These are phyloP conservation scores for Sporothrix sp. DNA, from an alignment of 2,329 filamentous ascomycete genomes.

Conservation along the genomic window DNA sequence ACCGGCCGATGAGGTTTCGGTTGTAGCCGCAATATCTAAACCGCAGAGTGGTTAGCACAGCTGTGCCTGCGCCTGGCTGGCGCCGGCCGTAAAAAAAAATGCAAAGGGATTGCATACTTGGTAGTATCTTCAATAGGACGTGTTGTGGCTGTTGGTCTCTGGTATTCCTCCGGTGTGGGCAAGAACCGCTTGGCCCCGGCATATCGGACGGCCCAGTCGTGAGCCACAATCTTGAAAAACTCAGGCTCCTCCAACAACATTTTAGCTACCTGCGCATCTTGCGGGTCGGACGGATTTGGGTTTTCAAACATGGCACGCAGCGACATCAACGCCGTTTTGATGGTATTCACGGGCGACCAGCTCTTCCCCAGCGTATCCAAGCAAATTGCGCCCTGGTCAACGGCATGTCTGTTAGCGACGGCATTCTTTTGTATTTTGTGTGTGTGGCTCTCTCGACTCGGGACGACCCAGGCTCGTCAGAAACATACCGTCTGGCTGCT, in stretches of 20 bases:
- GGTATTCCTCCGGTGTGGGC: no score
- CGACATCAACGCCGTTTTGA: constrained; percentile 89
- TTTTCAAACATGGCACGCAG: constrained; percentile 86
- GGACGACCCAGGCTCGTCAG: no score
- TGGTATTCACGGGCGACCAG: constrained; percentile 94
- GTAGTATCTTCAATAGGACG: no score
- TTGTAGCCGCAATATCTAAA: constrained; percentile 74
- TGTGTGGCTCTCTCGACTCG: no score
- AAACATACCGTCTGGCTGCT: no score
- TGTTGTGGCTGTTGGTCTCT: no score
- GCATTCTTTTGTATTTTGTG: no score
- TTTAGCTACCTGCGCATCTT: constrained; percentile 88
- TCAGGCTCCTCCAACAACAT: constrained; percentile 77
- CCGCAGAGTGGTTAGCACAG: constrained; percentile 23
- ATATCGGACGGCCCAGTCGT: constrained; percentile 81
- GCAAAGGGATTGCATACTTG: no score
- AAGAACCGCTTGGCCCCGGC: constrained; percentile 59
- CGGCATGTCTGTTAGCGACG: no score
- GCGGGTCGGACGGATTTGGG: constrained; percentile 91
- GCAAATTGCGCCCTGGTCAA: constrained; percentile 95
- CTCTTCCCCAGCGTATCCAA: constrained; percentile 81
- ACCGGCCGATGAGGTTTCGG: constrained; percentile 70
- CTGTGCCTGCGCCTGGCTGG: not conserved
- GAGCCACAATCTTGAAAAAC: constrained; percentile 69
- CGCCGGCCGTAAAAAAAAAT: constrained; percentile 27